Evolutionary conservation across 192 early-diverging fungal genomes (phyloP).

Genomic region (Jimgerdemannia flammicorona): DNA sequence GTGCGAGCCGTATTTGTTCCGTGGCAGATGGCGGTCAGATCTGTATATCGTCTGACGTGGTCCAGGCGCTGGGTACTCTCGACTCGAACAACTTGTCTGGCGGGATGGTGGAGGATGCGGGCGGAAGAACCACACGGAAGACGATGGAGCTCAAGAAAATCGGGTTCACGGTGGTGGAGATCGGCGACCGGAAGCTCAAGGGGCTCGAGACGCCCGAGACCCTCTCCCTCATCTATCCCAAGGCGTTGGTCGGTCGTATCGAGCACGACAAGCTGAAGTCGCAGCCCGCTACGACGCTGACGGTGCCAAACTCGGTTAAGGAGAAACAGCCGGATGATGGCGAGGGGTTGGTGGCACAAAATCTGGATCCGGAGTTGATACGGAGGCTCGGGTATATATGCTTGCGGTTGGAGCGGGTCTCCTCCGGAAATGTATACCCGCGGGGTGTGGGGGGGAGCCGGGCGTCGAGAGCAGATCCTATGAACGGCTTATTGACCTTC

Average conservation of each 20-base stretch:
- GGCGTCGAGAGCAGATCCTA: neutral
- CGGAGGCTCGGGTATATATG: conserved; percentile 43
- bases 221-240: conserved; percentile 66
- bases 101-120: neutral
- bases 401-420: conserved; percentile 48
- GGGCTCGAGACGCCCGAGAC: conserved; percentile 87
- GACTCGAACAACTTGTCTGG: neutral
- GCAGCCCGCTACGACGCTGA: neutral
- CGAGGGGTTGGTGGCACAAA: conserved; percentile 18
- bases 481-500: conserved; percentile 20
- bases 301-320: neutral
- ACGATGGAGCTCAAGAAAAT: conserved; percentile 53
- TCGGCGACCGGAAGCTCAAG: conserved; percentile 84
- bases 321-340: neutral
- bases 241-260: conserved; percentile 38
- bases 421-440: conserved; percentile 22
- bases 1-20: conserved; percentile 75
- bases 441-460: neutral
- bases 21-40: conserved; percentile 90
- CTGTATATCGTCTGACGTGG: conserved; percentile 79
- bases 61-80: conserved; percentile 22
- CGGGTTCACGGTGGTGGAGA: conserved; percentile 63
- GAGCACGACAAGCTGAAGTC: conserved; percentile 29
- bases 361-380: conserved; percentile 36
- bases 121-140: neutral